These are phyloP conservation scores for Paecilomyces sp. DNA, from an alignment of 2,329 filamentous ascomycete genomes.

Conservation along the genomic window DNA sequence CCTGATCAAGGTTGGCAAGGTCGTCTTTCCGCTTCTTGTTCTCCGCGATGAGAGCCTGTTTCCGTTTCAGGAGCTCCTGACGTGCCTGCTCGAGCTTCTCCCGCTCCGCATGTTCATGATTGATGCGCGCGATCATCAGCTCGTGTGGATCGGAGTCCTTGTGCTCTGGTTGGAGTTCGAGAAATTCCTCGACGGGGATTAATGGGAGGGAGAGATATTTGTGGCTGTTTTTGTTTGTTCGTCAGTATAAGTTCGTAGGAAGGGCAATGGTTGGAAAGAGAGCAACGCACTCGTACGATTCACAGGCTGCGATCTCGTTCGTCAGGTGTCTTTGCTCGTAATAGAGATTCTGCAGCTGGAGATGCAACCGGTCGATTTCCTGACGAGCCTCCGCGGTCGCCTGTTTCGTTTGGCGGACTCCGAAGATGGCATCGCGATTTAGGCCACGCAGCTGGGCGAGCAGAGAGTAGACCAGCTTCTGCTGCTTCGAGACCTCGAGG, in stretches of 20 bases:
- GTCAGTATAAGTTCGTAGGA: not conserved
- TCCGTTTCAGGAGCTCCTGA: conserved; percentile 66
- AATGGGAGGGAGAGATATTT: conserved; percentile 81
- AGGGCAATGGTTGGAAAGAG: not conserved
- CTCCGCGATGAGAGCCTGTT: conserved; percentile 61
- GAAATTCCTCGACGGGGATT: conserved; percentile 74
- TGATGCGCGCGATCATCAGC: conserved; percentile 82
- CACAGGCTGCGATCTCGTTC: conserved; percentile 83
- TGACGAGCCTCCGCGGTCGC: conserved; percentile 79
- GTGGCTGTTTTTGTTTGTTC: conserved; percentile 42
- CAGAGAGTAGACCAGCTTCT: conserved; percentile 72
- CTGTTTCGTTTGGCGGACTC: conserved; percentile 77
- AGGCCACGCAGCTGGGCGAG: conserved; percentile 73
- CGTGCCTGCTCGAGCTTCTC: conserved; percentile 79
- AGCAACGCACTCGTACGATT: conserved; percentile 73
- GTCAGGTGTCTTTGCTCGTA: conserved; percentile 91
- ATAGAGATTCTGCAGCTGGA: conserved; percentile 91
- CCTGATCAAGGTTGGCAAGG: conserved; percentile 80
- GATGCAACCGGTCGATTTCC: conserved; percentile 83
- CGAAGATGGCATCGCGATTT: conserved; percentile 73
- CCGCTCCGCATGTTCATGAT: conserved; percentile 79
- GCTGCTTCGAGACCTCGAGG: conserved; percentile 61
- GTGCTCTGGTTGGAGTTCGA: conserved; percentile 68
- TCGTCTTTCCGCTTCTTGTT: conserved; percentile 95
- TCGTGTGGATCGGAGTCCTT: conserved; percentile 66